Base-by-base conservation (phyloP, 2,329 filamentous ascomycete species). In the Pezicula carpinea region DNA sequence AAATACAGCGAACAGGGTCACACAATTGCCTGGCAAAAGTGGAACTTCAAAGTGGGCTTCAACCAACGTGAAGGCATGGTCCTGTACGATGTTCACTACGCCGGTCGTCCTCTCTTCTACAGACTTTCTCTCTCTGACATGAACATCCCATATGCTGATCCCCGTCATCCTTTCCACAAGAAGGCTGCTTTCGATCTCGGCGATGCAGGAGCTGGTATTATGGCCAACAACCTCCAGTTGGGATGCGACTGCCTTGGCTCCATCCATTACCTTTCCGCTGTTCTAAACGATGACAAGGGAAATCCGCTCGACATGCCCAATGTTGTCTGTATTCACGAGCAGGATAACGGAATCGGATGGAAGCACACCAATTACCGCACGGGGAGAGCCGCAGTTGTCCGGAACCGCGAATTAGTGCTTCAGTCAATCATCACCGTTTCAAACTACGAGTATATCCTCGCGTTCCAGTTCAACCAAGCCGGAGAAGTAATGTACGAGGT, bases 361-460 rank as follows among this genome's bases (percentile, higher is more conserved):
- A 87, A 87, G 60, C 83, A 87, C 65, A 86, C 81, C 41, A 87
- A 87, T 63, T 64, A 85, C 66, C 72, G 83, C 8, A 85, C 81
- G 5, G 77, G 76, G 0, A 71, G 80, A 8, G 81, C 83, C 2
- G 82, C 79, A 0, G 73, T 85, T 4, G 76, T 77, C 15, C 76
- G 83, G 17, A 80, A 77, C 52, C 73, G 83, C 21, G 81, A 87
- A 60, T 66, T 87, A 4, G 82, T 87, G 1, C 61, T 87, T 5
- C 83, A 87, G 60, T 79, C 77, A 57, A 87, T 87, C 62, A 84
- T 85, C 65, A 87, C 82, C 0, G 80, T 87, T 4, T 74, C 80
- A 10, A 87, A 87, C 66, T 87, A 87, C 64, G 83, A 87, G 59
- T 87, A 87, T 60, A 85, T 87, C 55, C 73, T 87, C 32, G 82